Evolutionary conservation across 257 asterid genomes (phyloP).

Genomic region (Mentha longifolia): DNA sequence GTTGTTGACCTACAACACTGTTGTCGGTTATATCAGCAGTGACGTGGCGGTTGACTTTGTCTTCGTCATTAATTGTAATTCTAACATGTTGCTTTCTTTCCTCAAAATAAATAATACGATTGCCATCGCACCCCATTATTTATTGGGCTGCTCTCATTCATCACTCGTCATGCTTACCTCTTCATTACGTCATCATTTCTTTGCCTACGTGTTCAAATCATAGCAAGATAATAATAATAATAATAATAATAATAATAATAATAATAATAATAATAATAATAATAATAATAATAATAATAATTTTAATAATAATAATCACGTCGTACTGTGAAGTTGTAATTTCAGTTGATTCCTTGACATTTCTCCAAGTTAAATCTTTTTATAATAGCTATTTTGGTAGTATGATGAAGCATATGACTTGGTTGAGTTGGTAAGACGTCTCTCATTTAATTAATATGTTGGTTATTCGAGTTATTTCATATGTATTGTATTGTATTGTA

Average conservation of each 20-base stretch:
- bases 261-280: no score
- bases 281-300: no score
- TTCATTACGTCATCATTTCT: slow-evolving; percentile 19
- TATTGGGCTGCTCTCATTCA: neutral
- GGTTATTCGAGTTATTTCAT: no score
- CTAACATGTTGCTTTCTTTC: no score
- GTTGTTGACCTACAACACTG: slow-evolving; percentile 47
- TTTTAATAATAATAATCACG: no score
- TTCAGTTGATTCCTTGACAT: neutral
- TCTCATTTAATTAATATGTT: no score
- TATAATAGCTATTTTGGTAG: neutral
- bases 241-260: neutral
- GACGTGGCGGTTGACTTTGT: slow-evolving; percentile 46
- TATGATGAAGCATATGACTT: no score
- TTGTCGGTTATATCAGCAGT: slow-evolving; percentile 32
- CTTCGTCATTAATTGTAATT: slow-evolving; percentile 10
- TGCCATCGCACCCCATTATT: neutral
- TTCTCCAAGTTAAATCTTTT: neutral
- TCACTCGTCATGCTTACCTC: slow-evolving; percentile 40
- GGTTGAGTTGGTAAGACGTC: no score
- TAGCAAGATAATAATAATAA: neutral
- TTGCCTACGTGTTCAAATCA: no score
- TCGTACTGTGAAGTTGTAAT: neutral
- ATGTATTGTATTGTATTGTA: no score
- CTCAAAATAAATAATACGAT: neutral